Conservation (phyloP, 1,139 yeast species). For the Taphrina flavorubra region DNA sequence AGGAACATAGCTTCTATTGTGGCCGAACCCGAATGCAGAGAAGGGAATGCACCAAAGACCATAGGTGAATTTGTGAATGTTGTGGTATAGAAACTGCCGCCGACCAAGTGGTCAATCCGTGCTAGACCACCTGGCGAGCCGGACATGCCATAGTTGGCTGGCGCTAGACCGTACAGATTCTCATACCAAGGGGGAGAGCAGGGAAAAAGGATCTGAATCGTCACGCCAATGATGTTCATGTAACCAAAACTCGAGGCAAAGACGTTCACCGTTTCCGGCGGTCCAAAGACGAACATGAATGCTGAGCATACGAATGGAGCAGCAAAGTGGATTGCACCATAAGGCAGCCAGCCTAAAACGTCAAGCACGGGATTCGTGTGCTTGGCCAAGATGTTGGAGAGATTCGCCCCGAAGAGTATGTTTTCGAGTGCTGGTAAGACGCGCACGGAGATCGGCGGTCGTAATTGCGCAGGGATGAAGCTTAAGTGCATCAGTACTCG, state of each 20-base stretch:
- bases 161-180: constrained; percentile 77
- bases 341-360: constrained; percentile 92
- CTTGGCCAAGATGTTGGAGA: constrained; percentile 83
- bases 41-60: constrained; percentile 97
- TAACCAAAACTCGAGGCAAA: constrained; percentile 97
- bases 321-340: constrained; percentile 87
- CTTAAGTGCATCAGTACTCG: constrained; percentile 50
- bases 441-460: constrained; percentile 89
- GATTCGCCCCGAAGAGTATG: constrained; percentile 88
- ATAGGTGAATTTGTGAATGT: constrained; percentile 87
- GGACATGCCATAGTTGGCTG: constrained; percentile 88
- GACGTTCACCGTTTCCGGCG: constrained; percentile 84
- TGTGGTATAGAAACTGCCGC: constrained; percentile 83
- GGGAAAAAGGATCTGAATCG: constrained; percentile 81
- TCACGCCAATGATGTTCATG: constrained; percentile 86
- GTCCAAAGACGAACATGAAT: constrained; percentile 81
- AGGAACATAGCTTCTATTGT: constrained; percentile 90
- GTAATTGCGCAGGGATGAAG: constrained; percentile 74
- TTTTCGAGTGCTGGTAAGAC: constrained; percentile 94
- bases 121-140: constrained; percentile 98
- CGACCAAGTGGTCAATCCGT: constrained; percentile 80
- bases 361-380: constrained; percentile 72
- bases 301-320: constrained; percentile 88
- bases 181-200: constrained; percentile 99
- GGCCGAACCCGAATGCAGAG: constrained; percentile 91